These are phyloP conservation scores for Penicillium silybi DNA, from an alignment of 495 filamentous ascomycete genomes.

Conservation along the genomic window DNA sequence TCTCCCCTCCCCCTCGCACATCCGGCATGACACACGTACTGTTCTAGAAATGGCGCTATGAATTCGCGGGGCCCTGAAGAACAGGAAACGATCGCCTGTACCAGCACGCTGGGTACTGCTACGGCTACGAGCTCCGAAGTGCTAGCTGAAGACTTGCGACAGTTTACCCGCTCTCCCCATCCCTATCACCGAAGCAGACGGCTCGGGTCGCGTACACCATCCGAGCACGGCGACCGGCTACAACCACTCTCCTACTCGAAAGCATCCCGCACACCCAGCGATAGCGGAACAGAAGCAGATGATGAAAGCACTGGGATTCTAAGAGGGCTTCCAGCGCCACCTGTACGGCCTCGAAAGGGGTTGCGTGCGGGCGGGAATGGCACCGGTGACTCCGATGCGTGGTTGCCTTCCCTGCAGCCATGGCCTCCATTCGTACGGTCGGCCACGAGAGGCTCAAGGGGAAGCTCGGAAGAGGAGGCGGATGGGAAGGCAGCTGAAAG, in stretches of 20 bases:
- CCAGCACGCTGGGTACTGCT: slow-evolving; percentile 13
- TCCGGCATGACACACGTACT: slow-evolving; percentile 34
- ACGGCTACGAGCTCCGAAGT: slow-evolving; percentile 17
- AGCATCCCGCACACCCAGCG: slow-evolving; percentile 60
- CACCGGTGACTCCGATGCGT: slow-evolving; percentile 25
- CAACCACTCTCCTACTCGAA: slow-evolving; percentile 23
- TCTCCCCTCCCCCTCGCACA: not conserved
- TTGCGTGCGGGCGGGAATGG: slow-evolving; percentile 54
- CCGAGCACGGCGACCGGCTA: slow-evolving; percentile 25
- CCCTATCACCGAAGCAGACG: slow-evolving; percentile 59
- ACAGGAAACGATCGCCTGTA: slow-evolving; percentile 24
- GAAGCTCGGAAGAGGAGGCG: slow-evolving; percentile 38
- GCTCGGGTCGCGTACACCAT: slow-evolving; percentile 18
- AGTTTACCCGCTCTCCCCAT: slow-evolving; percentile 70
- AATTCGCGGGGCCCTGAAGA: slow-evolving; percentile 37
- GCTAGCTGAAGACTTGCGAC: slow-evolving; percentile 36
- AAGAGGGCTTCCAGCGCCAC: slow-evolving; percentile 76
- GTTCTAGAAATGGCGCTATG: slow-evolving; percentile 41
- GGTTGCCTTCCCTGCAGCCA: slow-evolving; percentile 32
- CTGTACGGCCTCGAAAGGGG: slow-evolving; percentile 67
- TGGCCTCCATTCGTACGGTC: slow-evolving; percentile 39
- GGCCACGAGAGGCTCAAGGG: slow-evolving; percentile 28
- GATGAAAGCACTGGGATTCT: slow-evolving; percentile 72
- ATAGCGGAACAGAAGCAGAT: slow-evolving; percentile 89
- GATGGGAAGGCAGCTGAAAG: slow-evolving; percentile 25